Base-by-base conservation (phyloP, 1,284 basidiomycete genomes). In the Stygiomarasmius scandens region DNA sequence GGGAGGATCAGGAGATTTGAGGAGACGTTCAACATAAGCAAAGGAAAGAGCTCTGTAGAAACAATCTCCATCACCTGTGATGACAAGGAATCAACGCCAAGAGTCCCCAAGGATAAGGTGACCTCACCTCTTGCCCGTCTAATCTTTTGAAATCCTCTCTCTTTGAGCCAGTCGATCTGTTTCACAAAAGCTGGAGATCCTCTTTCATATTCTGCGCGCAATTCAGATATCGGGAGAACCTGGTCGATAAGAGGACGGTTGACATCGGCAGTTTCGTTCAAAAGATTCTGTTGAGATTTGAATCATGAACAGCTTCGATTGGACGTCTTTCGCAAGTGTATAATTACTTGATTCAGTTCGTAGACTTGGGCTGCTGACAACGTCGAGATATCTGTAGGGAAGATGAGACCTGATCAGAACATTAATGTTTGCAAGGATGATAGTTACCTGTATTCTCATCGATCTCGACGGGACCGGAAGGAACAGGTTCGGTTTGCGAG, bases 31-130 rank as follows among this genome's bases (percentile, higher is more conserved):
- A 24, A 92, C 71, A 67, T 86, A 89, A 2, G 86, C 82, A 61
- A 90, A 87, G 20, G 82, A 88, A 58, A 90, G 78, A 34, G 89
- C 89, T 77, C 89, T 76, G 69, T 91, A 92, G 69, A 91, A 91
- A 66, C 90, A 92, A 70, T 92, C 87, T 0, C 90, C 90, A 65
- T 92, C 90, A 22, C 89, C 89, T 80, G n/a, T n/a, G n/a, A 70
- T 36, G 52, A 60, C 2, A 61, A 65, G 54, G 47, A 11, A 16
- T 43, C 20, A 49, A 44, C n/a, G 12, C 38, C 12, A 14, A 16
- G 20, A 23, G 44, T 10, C 4, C 8, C 1, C 16, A n/a, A 20
- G 16, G 10, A 32, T 12, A 23, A 71, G 57, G 74, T 72, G 61
- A 75, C 74, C 71, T 32, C 71, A 70, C 92, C 91, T 73, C 86